Percentiles rank a stretch among this genome's conserved stretches.
Evolutionary conservation across 2,329 filamentous ascomycete genomes (phyloP).

Genomic region (Plenodomus lindquistii): DNA sequence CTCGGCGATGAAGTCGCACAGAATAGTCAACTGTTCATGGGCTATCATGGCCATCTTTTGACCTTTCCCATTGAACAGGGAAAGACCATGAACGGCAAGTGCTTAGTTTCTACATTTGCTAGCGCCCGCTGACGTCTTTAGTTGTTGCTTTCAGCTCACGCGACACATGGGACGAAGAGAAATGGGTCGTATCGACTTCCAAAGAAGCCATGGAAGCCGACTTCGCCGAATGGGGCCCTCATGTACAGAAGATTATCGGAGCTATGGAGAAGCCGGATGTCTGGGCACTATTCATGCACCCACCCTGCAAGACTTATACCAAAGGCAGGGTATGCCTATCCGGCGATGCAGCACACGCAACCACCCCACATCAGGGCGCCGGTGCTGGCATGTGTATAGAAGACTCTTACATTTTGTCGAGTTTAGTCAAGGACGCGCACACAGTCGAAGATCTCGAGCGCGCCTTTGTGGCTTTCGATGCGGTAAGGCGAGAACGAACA

Average conservation of each 20-base stretch:
- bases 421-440: constrained; percentile 33
- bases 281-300: constrained; percentile 62
- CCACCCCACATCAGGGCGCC: constrained; percentile 59
- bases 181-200: constrained; percentile 40
- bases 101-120: too few species aligned
- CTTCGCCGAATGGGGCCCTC: constrained; percentile 33
- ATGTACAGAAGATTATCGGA: constrained; percentile 35
- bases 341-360: constrained; percentile 62
- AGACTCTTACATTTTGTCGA: constrained; percentile 49
- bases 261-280: constrained; percentile 57
- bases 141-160: constrained; percentile 42
- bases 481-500: constrained; percentile 31
- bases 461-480: constrained; percentile 35
- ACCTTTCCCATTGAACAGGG: constrained; percentile 66
- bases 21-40: constrained; percentile 63
- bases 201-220: constrained; percentile 40
- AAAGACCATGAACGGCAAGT: constrained; percentile 58
- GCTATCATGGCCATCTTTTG: constrained; percentile 62
- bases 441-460: constrained; percentile 37
- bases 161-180: constrained; percentile 36
- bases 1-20: constrained; percentile 56
- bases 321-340: constrained; percentile 53
- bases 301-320: constrained; percentile 52
- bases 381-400: constrained; percentile 62
- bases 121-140: constrained; percentile 13